Percentiles rank a stretch among this genome's conserved stretches.
These are phyloP conservation scores for Bryoglossum gracile DNA, from an alignment of 495 filamentous ascomycete genomes.

Conservation along the genomic window DNA sequence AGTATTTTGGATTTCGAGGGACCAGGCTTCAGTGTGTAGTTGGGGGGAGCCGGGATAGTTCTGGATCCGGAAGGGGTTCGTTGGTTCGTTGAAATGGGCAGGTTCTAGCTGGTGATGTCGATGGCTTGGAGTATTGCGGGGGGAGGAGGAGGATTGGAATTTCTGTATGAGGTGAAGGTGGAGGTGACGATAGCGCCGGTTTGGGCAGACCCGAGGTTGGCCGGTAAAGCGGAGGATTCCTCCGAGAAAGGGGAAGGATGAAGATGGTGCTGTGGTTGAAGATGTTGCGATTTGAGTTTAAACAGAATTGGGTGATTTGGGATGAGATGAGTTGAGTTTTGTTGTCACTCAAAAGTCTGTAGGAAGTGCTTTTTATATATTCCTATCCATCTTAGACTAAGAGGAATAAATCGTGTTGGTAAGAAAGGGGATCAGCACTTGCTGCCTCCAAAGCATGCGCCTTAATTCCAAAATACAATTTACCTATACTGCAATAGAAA, in stretches of 20 bases:
- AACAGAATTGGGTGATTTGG: background rate
- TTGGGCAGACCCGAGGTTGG: conserved; percentile 29
- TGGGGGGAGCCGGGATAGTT: conserved; percentile 36
- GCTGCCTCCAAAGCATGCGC: too few relatives aligned
- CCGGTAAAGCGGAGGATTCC: conserved; percentile 35
- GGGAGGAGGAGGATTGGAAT: conserved; percentile 1
- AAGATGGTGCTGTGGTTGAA: background rate
- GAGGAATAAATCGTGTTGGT: background rate
- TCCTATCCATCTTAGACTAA: background rate
- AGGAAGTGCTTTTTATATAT: background rate
- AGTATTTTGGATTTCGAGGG: conserved; percentile 37
- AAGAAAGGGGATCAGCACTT: background rate
- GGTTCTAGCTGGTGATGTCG: conserved; percentile 44
- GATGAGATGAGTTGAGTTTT: background rate
- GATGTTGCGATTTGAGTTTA: background rate
- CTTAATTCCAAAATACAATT: too few relatives aligned
- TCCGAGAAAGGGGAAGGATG: conserved; percentile 30
- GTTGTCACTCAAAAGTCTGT: background rate
- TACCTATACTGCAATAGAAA: too few relatives aligned
- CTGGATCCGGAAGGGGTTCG: conserved; percentile 42
- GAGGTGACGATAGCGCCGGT: conserved; percentile 31
- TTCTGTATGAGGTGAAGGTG: conserved; percentile 16
- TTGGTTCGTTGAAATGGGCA: conserved; percentile 50
- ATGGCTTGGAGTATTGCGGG: conserved; percentile 30
- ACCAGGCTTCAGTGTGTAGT: conserved; percentile 44